Conservation (phyloP, 768 basidiomycete genomes). For the Termitomyces sp. region DNA sequence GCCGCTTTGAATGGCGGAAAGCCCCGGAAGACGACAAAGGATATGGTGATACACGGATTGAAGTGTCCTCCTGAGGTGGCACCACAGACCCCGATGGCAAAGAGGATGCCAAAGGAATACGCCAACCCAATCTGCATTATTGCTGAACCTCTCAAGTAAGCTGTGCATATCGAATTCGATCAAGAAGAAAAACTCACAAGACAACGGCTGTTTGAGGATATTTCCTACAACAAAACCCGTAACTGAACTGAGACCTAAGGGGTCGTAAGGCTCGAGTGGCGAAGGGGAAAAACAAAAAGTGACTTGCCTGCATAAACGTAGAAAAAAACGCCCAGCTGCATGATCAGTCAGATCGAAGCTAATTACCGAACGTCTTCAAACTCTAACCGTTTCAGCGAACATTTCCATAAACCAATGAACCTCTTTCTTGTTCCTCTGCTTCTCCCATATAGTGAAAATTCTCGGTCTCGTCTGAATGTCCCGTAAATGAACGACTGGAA, state of each 20-base stretch:
- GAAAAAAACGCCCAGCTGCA: conserved; percentile 54
- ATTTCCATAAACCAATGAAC: conserved; percentile 52
- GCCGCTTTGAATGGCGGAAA: conserved; percentile 48
- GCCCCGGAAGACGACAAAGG: conserved; percentile 45
- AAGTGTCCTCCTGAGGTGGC: conserved; percentile 61
- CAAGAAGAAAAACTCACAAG: conserved; percentile 34
- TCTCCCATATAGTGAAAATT: conserved; percentile 46
- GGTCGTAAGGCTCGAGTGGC: background rate
- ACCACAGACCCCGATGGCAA: conserved; percentile 48
- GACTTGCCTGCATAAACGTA: conserved; percentile 45
- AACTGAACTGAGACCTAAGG: conserved; percentile 48
- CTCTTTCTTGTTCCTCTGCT: conserved; percentile 30
- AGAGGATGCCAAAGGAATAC: conserved; percentile 54
- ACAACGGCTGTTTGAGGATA: conserved; percentile 32
- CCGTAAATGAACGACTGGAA: conserved; percentile 29
- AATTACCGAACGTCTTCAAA: background rate
- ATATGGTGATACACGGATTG: conserved; percentile 56
- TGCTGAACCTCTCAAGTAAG: conserved; percentile 24
- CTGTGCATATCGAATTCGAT: background rate
- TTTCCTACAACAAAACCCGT: conserved; percentile 44
- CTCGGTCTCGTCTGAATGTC: conserved; percentile 34
- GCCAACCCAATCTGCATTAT: conserved; percentile 51
- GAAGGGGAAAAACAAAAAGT: too few relatives aligned
- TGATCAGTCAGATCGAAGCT: background rate
- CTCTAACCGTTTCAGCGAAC: conserved; percentile 56